phyloP scores from a whole-genome alignment of 2,329 filamentous ascomycete species.

The Penicillium sclerotiorum region DNA sequence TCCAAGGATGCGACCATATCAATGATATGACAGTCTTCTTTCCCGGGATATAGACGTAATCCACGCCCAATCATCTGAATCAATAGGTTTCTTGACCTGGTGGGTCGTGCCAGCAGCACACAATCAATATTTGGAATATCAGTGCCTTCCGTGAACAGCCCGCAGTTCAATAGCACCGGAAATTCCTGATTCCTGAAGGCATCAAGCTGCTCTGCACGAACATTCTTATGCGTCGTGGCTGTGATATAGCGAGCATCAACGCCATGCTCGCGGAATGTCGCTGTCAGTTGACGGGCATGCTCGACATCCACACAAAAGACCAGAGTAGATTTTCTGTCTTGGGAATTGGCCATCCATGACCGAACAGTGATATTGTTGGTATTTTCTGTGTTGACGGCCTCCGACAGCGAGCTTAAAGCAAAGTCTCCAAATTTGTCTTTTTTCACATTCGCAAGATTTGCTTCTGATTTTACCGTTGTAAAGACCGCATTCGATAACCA shows the following conservation, averaged over 20 bases:
- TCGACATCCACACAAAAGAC: constrained; percentile 91
- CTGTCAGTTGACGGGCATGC: constrained; percentile 75
- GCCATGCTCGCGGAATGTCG: constrained; percentile 73
- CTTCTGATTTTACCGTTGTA: constrained; percentile 83
- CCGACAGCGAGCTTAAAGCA: constrained; percentile 72
- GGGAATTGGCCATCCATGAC: constrained; percentile 79
- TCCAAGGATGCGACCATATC: constrained; percentile 89
- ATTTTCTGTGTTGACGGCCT: constrained; percentile 76
- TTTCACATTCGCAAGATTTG: constrained; percentile 74
- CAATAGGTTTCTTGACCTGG: constrained; percentile 86
- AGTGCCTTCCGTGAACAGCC: constrained; percentile 95
- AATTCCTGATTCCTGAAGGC: constrained; percentile 76
- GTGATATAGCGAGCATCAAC: constrained; percentile 88
- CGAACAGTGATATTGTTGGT: constrained; percentile 84
- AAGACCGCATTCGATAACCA: constrained; percentile 94
- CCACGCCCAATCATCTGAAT: constrained; percentile 98
- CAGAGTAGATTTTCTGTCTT: constrained; percentile 76
- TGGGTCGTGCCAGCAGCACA: constrained; percentile 82
- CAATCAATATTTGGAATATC: constrained; percentile 98
- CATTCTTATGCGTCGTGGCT: constrained; percentile 70
- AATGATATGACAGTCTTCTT: constrained; percentile 89
- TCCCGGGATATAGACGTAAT: constrained; percentile 78
- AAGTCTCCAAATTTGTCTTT: constrained; percentile 74
- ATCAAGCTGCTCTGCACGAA: constrained; percentile 70
- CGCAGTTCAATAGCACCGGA: constrained; percentile 89